These are phyloP conservation scores for Trametes cingulata DNA, from an alignment of 768 basidiomycete species.

Conservation along the genomic window DNA sequence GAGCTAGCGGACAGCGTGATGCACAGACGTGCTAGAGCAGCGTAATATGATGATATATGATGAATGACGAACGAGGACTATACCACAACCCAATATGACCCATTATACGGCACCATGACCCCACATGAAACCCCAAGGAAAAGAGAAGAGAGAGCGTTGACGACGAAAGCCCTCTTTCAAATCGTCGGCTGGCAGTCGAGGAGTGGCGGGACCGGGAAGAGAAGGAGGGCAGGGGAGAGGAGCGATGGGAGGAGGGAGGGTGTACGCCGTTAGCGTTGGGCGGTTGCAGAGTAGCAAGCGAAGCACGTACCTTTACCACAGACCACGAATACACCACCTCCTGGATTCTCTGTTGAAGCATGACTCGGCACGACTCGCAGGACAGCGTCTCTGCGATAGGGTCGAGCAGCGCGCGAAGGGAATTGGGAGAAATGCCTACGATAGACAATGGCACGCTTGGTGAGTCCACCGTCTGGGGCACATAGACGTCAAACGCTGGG, in stretches of 20 bases:
- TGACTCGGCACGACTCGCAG: slow-evolving; percentile 62
- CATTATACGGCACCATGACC: too few relatives aligned
- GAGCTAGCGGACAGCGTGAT: neutral
- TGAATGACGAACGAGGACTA: neutral
- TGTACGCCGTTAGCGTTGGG: neutral
- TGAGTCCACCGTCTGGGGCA: neutral
- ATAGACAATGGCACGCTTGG: neutral
- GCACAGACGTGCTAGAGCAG: neutral
- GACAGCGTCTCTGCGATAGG: slow-evolving; percentile 66
- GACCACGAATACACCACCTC: slow-evolving; percentile 72
- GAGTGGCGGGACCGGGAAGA: too few relatives aligned
- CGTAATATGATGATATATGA: neutral
- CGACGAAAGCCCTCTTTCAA: neutral
- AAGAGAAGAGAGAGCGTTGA: too few relatives aligned
- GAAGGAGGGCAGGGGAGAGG: too few relatives aligned
- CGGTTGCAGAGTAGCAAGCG: neutral
- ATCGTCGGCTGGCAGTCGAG: neutral
- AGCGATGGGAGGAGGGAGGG: too few relatives aligned
- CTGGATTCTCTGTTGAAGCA: slow-evolving; percentile 63
- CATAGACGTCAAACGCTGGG: neutral
- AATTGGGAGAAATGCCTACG: slow-evolving; percentile 64
- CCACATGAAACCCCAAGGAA: too few relatives aligned
- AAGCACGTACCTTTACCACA: slow-evolving; percentile 56
- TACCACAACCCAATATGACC: neutral
- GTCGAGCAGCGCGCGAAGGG: slow-evolving; percentile 66